Conservation (phyloP, 192 early-diverging fungal species). For the Thoreauomyces humboldtii region DNA sequence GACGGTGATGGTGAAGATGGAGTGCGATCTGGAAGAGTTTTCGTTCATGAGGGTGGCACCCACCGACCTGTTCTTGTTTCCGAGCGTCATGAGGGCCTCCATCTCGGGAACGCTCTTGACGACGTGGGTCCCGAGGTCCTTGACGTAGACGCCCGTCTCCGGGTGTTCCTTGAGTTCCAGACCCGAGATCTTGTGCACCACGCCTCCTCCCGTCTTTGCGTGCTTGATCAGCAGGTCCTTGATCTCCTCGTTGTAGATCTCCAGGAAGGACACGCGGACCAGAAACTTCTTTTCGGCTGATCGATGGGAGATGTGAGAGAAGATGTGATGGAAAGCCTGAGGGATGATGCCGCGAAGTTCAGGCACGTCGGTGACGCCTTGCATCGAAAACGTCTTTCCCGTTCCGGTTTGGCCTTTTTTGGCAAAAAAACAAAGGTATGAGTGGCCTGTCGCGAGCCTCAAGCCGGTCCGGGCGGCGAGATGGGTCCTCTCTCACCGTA, state of each 20-base stretch:
- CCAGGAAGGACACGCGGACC: constrained; percentile 84
- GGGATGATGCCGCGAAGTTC: constrained; percentile 66
- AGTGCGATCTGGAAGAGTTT: constrained; percentile 62
- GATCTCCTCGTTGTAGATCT: constrained; percentile 94
- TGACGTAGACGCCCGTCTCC: constrained; percentile 64
- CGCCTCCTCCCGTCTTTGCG: constrained; percentile 53
- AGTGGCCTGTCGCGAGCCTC: not conserved
- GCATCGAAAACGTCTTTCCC: constrained; percentile 79
- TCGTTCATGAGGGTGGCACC: constrained; percentile 79
- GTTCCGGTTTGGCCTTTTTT: constrained; percentile 48
- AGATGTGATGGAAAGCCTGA: constrained; percentile 66
- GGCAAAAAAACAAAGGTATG: not conserved
- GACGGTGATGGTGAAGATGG: constrained; percentile 67
- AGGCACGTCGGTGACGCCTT: constrained; percentile 65
- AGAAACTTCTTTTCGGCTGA: constrained; percentile 61
- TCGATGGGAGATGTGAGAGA: constrained; percentile 48
- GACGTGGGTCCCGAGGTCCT: constrained; percentile 58
- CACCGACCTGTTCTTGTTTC: constrained; percentile 72
- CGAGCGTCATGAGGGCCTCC: constrained; percentile 60
- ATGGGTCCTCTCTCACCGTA: constrained; percentile 35
- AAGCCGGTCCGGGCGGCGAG: too few relatives aligned
- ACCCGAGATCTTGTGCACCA: constrained; percentile 21
- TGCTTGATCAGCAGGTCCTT: constrained; percentile 72
- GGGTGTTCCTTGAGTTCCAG: constrained; percentile 63
- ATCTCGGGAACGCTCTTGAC: constrained; percentile 64